These are phyloP conservation scores for Paralagenidium karlingii DNA, from an alignment of 352 stramenopile genomes.

Conservation along the genomic window DNA sequence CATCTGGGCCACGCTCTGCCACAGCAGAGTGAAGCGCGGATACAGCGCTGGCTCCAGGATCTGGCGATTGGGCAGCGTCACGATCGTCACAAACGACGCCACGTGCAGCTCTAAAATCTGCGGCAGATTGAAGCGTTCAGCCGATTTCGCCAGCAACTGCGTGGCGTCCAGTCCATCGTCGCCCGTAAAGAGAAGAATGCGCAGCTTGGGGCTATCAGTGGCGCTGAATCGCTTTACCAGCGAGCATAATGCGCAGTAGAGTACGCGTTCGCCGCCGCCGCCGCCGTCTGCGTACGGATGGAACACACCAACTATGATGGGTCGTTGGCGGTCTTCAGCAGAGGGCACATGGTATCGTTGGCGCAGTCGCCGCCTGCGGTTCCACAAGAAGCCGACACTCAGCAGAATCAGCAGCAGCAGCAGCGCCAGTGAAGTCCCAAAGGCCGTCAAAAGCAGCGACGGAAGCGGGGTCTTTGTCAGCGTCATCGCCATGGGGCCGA, in stretches of 20 bases:
- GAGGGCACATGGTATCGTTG: too few species aligned
- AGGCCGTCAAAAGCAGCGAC: too few species aligned
- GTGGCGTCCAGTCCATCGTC: constrained; percentile 49
- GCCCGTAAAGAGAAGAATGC: constrained; percentile 56
- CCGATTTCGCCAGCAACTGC: constrained; percentile 63
- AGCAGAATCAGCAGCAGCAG: too few species aligned
- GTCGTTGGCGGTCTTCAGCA: constrained; percentile 1
- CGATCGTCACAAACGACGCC: constrained; percentile 43
- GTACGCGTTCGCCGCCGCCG: constrained; percentile 95
- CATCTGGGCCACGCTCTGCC: constrained; percentile 92
- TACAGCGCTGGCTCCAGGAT: constrained; percentile 71
- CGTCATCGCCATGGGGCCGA: too few species aligned
- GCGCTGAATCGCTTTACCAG: constrained; percentile 40
- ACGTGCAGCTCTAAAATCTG: constrained; percentile 41
- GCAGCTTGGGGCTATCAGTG: constrained; percentile 11
- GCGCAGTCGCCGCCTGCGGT: too few species aligned
- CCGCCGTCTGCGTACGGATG: constrained; percentile 92
- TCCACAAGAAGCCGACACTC: too few species aligned
- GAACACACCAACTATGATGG: constrained; percentile 82
- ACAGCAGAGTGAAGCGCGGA: constrained; percentile 90
- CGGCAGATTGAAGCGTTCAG: constrained; percentile 80
- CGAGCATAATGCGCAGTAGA: constrained; percentile 92
- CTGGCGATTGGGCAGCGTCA: constrained; percentile 51
- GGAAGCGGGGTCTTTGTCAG: too few species aligned
- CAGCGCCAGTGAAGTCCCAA: too few species aligned